phyloP scores from a whole-genome alignment of 2,329 filamentous ascomycete species.

The Nakataea oryzae region DNA sequence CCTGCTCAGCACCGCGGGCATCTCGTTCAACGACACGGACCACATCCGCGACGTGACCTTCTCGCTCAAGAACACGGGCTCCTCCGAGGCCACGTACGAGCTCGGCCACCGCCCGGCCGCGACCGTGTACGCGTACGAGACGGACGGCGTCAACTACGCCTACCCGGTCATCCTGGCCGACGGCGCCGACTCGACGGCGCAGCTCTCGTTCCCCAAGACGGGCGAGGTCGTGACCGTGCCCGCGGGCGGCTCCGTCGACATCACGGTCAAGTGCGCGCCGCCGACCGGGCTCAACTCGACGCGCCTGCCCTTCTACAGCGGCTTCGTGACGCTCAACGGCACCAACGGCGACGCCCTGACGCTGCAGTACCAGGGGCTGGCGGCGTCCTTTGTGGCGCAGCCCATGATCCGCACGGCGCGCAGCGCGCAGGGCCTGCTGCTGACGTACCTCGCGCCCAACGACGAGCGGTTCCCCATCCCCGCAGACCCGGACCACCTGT shows the following conservation, averaged over 20 bases:
- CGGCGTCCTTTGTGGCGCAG: slow-evolving; percentile 3
- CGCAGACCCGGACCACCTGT: not conserved
- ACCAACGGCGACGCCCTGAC: slow-evolving; percentile 23
- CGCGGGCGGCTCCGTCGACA: slow-evolving; percentile 10
- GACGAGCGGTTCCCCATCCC: not conserved
- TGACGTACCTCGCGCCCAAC: not conserved
- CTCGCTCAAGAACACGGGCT: slow-evolving; percentile 27
- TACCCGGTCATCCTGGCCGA: slow-evolving; percentile 10
- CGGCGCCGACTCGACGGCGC: slow-evolving; percentile 7
- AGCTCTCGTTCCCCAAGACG: slow-evolving; percentile 7
- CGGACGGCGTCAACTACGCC: slow-evolving; percentile 4
- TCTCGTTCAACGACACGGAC: slow-evolving; percentile 41
- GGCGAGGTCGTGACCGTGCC: slow-evolving; percentile 13
- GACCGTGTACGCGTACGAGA: slow-evolving; percentile 24
- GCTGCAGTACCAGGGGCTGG: slow-evolving; percentile 28
- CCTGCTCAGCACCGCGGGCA: slow-evolving; percentile 22
- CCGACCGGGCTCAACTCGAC: slow-evolving; percentile 16
- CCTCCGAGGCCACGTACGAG: slow-evolving; percentile 22
- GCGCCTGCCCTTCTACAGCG: slow-evolving; percentile 28
- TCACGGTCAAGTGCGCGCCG: slow-evolving; percentile 17
- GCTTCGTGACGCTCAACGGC: slow-evolving; percentile 28
- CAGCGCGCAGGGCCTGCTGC: not conserved
- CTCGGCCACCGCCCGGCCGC: slow-evolving; percentile 22
- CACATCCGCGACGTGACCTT: slow-evolving; percentile 40
- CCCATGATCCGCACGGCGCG: not conserved